Percentiles rank a stretch among this genome's conserved stretches.
Evolutionary conservation across 2,329 filamentous ascomycete species (phyloP).

Genomic region (Mycosphaerelloides madeirae): DNA sequence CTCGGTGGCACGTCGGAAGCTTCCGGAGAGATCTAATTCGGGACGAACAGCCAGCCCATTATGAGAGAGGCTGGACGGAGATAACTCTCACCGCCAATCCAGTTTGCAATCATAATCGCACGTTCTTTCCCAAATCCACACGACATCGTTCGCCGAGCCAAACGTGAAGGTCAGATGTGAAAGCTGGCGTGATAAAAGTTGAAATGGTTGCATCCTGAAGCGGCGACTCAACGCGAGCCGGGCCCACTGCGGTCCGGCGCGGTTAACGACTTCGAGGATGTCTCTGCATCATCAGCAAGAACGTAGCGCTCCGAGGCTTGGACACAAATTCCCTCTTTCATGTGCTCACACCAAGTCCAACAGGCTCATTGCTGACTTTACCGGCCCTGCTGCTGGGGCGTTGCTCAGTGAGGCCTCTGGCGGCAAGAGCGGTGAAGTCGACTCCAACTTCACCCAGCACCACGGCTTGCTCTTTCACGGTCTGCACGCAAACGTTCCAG

Average conservation of each 20-base stretch:
- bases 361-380: constrained; percentile 4
- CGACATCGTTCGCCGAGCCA: too few relatives aligned
- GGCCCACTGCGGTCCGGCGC: too few relatives aligned
- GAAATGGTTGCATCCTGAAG: neutral
- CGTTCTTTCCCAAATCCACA: too few relatives aligned
- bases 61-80: too few relatives aligned
- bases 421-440: constrained; percentile 81
- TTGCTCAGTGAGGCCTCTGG: constrained; percentile 42
- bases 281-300: neutral
- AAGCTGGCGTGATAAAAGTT: neutral
- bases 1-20: constrained; percentile 1
- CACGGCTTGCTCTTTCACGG: constrained; percentile 72
- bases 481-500: constrained; percentile 78
- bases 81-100: too few relatives aligned
- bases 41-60: too few relatives aligned
- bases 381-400: constrained; percentile 2
- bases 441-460: constrained; percentile 81
- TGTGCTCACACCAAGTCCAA: constrained; percentile 15
- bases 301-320: neutral
- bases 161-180: neutral
- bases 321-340: constrained; percentile 1
- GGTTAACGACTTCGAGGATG: neutral
- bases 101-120: too few relatives aligned
- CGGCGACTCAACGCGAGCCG: too few relatives aligned
- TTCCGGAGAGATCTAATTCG: neutral